These are phyloP conservation scores for Phaeodactylum tricornutum DNA, from an alignment of 108 stramenopile species.

Conservation along the genomic window DNA sequence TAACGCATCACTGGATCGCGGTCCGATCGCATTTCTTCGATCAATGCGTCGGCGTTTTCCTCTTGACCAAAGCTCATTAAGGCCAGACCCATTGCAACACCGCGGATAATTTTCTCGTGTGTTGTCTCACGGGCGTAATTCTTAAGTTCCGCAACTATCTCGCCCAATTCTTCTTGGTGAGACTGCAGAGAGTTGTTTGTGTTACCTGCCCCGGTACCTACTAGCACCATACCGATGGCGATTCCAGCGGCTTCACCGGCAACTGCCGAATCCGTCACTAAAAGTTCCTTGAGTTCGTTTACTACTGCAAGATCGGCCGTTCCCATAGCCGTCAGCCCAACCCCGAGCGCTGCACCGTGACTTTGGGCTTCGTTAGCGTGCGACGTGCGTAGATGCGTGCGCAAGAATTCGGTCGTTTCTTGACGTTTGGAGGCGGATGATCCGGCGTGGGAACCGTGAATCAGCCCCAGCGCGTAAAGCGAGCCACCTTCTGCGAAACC, in stretches of 20 bases:
- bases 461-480: constrained; percentile 95
- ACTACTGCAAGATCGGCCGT: constrained; percentile 72
- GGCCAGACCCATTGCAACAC: constrained; percentile 91
- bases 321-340: constrained; percentile 96
- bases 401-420: constrained; percentile 63
- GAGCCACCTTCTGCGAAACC: constrained; percentile 94
- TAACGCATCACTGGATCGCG: constrained; percentile 97
- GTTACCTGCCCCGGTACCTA: constrained; percentile 86
- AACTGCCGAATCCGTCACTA: constrained; percentile 94
- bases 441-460: constrained; percentile 85
- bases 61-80: constrained; percentile 94
- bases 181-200: constrained; percentile 33
- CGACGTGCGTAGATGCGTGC: constrained; percentile 68
- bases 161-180: constrained; percentile 57
- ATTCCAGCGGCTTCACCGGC: constrained; percentile 98
- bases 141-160: constrained; percentile 82
- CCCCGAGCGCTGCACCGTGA: constrained; percentile 97
- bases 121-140: constrained; percentile 93
- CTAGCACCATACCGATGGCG: constrained; percentile 94
- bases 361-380: constrained; percentile 92
- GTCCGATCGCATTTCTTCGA: constrained; percentile 92
- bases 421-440: constrained; percentile 75
- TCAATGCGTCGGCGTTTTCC: constrained; percentile 90
- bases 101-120: constrained; percentile 99
- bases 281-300: constrained; percentile 87